Conservation (phyloP, 768 basidiomycete genomes). For the Termitomyces sp. region DNA sequence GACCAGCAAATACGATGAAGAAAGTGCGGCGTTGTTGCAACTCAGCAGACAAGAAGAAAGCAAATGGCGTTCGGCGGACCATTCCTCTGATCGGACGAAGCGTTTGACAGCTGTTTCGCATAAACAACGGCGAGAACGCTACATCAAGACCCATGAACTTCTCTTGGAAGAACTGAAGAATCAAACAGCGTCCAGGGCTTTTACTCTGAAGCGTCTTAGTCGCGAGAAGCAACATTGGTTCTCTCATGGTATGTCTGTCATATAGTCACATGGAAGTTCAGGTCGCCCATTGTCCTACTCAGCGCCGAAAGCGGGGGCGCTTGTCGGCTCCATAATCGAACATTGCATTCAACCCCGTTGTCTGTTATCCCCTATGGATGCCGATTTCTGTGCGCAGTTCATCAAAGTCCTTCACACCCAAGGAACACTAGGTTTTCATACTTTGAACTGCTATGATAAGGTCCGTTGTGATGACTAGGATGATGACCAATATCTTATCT, state of each 20-base stretch:
- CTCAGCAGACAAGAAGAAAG: conserved; percentile 69
- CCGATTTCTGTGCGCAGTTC: conserved; percentile 89
- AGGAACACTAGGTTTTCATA: conserved; percentile 89
- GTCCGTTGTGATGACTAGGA: conserved; percentile 31
- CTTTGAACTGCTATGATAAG: conserved; percentile 80
- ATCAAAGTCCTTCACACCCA: conserved; percentile 83
- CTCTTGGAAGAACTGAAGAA: conserved; percentile 73
- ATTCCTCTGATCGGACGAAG: conserved; percentile 62
- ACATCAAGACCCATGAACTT: conserved; percentile 53
- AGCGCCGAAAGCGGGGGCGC: conserved; percentile 44
- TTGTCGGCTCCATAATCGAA: conserved; percentile 71
- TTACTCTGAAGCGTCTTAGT: conserved; percentile 72
- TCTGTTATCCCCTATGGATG: conserved; percentile 94
- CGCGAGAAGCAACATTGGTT: conserved; percentile 87
- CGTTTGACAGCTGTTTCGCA: conserved; percentile 55
- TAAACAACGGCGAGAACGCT: conserved; percentile 62
- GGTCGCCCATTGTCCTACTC: conserved; percentile 6
- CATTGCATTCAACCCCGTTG: conserved; percentile 92
- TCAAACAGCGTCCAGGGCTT: conserved; percentile 66
- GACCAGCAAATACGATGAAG: conserved; percentile 72
- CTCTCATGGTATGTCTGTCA: conserved; percentile 45
- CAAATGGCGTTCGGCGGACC: conserved; percentile 62
- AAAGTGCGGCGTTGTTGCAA: conserved; percentile 55
- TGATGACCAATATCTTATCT: neutral
- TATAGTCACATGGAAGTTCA: neutral